Percentiles rank a stretch among this genome's conserved stretches.
Evolutionary conservation across 2,329 filamentous ascomycete genomes (phyloP).

Genomic region (Alternaria burnsii): DNA sequence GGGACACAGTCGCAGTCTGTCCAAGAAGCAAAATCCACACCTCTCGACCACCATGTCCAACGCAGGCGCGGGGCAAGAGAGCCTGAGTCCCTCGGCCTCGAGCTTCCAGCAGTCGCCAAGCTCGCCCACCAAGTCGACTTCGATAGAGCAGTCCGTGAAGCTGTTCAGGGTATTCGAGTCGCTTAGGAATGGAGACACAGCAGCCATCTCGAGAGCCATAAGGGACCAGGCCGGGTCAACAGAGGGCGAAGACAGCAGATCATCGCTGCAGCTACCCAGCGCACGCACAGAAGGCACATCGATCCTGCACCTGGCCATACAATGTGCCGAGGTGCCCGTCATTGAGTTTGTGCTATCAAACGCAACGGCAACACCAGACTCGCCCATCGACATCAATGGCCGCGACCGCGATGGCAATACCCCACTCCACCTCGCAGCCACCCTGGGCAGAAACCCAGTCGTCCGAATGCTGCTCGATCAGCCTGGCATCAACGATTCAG

Average conservation of each 20-base stretch:
- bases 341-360: constrained; percentile 92
- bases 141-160: constrained; percentile 89
- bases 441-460: constrained; percentile 79
- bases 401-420: constrained; percentile 95
- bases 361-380: constrained; percentile 59
- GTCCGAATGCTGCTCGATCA: constrained; percentile 86
- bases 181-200: constrained; percentile 87
- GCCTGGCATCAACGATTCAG: constrained; percentile 84
- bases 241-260: constrained; percentile 65
- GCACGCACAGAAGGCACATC: constrained; percentile 78
- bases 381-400: constrained; percentile 82
- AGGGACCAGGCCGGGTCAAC: constrained; percentile 63
- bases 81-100: constrained; percentile 30
- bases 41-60: constrained; percentile 43
- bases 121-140: constrained; percentile 51
- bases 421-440: constrained; percentile 85
- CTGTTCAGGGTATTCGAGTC: constrained; percentile 96
- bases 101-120: constrained; percentile 28
- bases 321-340: constrained; percentile 91
- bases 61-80: constrained; percentile 22
- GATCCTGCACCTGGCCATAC: constrained; percentile 90
- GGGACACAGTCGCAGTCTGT: constrained; percentile 38
- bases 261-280: constrained; percentile 54
- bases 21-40: constrained; percentile 39
- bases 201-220: constrained; percentile 86